These are phyloP conservation scores for Calonectria pteridis DNA, from an alignment of 2,329 filamentous ascomycete species.

Conservation along the genomic window DNA sequence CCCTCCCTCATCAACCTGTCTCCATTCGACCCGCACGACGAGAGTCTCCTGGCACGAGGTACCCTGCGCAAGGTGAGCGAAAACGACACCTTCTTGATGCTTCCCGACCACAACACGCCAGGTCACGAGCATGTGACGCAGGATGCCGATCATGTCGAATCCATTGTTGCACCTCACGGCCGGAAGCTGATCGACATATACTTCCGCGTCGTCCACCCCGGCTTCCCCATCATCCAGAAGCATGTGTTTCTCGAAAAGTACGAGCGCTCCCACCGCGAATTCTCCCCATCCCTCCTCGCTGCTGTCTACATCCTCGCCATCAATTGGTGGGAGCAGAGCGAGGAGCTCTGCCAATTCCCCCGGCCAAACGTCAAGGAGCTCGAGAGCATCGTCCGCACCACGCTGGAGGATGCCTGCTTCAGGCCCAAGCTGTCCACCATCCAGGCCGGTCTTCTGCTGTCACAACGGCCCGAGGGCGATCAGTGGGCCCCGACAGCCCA, in stretches of 20 bases:
- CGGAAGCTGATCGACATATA: conserved; percentile 82
- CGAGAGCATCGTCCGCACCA: conserved; percentile 79
- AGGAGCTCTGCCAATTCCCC: conserved; percentile 71
- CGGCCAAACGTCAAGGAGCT: conserved; percentile 80
- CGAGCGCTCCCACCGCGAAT: conserved; percentile 77
- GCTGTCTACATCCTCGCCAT: conserved; percentile 88
- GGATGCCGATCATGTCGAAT: conserved; percentile 80
- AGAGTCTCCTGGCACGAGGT: conserved; percentile 78
- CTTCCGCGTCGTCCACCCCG: conserved; percentile 84
- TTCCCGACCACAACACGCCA: conserved; percentile 79
- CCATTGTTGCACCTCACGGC: conserved; percentile 81
- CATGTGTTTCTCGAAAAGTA: conserved; percentile 84
- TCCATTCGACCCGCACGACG: conserved; percentile 83
- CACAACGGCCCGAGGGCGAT: conserved; percentile 81
- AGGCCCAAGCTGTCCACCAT: conserved; percentile 85
- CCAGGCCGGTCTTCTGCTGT: conserved; percentile 80
- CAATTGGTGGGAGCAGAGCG: conserved; percentile 87
- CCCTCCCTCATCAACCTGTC: conserved; percentile 86
- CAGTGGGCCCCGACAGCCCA: conserved; percentile 90
- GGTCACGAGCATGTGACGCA: conserved; percentile 78
- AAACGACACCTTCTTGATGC: conserved; percentile 82
- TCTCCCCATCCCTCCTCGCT: conserved; percentile 81
- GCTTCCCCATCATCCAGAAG: conserved; percentile 86
- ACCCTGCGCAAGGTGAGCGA: conserved; percentile 82
- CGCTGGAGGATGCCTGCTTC: conserved; percentile 82